Percentiles rank a stretch among this genome's conserved stretches.
phyloP scores from a whole-genome alignment of 768 basidiomycete species.

The Lactarius hatsudake region DNA sequence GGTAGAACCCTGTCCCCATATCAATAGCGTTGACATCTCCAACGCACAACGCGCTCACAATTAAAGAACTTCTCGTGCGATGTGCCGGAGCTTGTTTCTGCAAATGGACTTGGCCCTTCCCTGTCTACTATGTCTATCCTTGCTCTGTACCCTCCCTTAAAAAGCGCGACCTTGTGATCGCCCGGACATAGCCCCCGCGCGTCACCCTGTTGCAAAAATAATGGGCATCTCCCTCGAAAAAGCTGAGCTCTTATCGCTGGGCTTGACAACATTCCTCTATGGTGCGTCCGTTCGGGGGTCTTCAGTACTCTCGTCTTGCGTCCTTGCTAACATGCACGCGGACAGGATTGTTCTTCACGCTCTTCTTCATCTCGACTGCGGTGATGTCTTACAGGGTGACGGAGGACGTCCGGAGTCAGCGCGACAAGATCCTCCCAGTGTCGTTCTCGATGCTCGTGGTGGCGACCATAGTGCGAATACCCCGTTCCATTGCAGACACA shows the following conservation, averaged over 20 bases:
- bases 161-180: neutral
- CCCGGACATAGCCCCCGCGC: neutral
- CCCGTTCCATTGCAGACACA: neutral
- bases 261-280: slow-evolving; percentile 4
- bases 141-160: neutral
- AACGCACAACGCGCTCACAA: neutral
- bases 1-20: neutral
- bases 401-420: neutral
- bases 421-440: neutral
- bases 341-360: slow-evolving; percentile 1
- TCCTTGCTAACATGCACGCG: neutral
- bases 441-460: slow-evolving; percentile 4
- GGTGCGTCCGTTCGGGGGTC: neutral
- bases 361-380: neutral
- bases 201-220: neutral
- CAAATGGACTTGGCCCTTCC: neutral
- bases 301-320: neutral
- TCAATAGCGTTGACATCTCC: neutral
- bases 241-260: slow-evolving; percentile 2
- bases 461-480: neutral
- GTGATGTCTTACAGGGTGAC: neutral
- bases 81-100: neutral
- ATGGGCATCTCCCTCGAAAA: slow-evolving; percentile 7
- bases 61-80: neutral
- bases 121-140: neutral